Base-by-base conservation (phyloP, 1,284 basidiomycete genomes). In the Marasmius sp. region DNA sequence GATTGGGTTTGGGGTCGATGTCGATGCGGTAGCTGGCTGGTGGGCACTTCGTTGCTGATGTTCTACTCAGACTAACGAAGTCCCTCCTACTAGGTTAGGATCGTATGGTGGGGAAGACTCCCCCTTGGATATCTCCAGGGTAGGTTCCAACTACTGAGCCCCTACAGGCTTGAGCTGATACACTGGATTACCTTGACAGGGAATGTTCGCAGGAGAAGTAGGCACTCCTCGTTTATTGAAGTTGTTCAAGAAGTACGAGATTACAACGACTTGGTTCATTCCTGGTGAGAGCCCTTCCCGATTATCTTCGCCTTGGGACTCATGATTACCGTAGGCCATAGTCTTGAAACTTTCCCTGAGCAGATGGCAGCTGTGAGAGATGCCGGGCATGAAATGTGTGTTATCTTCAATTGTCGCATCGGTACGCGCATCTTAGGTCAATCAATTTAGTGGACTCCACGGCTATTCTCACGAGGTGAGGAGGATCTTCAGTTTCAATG, bases 191-290 rank as follows among this genome's bases (percentile, higher is more conserved):
- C 43, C 55, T 22, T 52, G 12, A 3, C 59, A 85, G 85, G 88
- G 88, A 6, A 81, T 89, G 76, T 90, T 83, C 67, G 86, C 91
- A 0, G 91, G 90, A 14, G 90, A 92, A 71, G 88, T 91, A 36
- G 91, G 88, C 18, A 78, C 82, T 0, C 85, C 83, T 5, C 84
- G 90, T 12, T 77, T 92, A 5, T 76, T 92, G 64, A 89, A 87
- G 71, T 74, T 92, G 20, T 91, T 92, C 74, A 76, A 80, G n/a
- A 91, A 91, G 72, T 89, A 89, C 69, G 75, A 79, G 10, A 87
- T 92, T 65, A 89, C 83, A 64, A 78, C 78, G 9, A 79, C 78
- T 16, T 92, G 86, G 89, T 92, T 90, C 70, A 89, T 93, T 61
- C 90, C 87, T 20, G 86, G 85, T 82, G 67, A 22, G 72, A 56